Conservation (phyloP, 768 basidiomycete genomes). For the Tylopilus subfusipes region DNA sequence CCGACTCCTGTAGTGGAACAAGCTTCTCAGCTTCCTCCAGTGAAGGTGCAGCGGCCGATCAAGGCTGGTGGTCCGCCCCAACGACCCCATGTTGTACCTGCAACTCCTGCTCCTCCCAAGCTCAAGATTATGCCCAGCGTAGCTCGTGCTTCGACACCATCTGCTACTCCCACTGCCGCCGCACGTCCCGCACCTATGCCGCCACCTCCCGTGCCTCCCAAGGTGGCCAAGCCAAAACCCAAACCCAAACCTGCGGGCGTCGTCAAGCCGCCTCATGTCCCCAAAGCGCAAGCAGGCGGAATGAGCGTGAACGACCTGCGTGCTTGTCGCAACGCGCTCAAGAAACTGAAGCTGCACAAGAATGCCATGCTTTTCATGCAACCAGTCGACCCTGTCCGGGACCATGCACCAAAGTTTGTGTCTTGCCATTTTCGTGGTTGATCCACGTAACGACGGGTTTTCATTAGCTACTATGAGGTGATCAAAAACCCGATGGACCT, state of each 20-base stretch:
- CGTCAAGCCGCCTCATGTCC: slow-evolving; percentile 45
- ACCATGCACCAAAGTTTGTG: slow-evolving; percentile 77
- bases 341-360: slow-evolving; percentile 76
- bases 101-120: slow-evolving; percentile 44
- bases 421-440: not conserved
- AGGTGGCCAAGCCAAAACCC: slow-evolving; percentile 24
- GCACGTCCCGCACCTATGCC: slow-evolving; percentile 20
- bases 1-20: slow-evolving; percentile 67
- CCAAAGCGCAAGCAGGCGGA: slow-evolving; percentile 72
- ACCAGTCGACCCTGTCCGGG: slow-evolving; percentile 95
- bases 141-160: slow-evolving; percentile 15
- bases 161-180: slow-evolving; percentile 11
- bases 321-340: slow-evolving; percentile 71
- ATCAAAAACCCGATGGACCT: slow-evolving; percentile 96
- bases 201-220: slow-evolving; percentile 30
- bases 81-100: slow-evolving; percentile 28
- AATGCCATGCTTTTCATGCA: slow-evolving; percentile 71
- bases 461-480: slow-evolving; percentile 77
- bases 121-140: slow-evolving; percentile 43
- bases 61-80: slow-evolving; percentile 35
- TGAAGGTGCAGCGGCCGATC: slow-evolving; percentile 42
- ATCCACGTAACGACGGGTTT: not conserved
- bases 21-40: slow-evolving; percentile 51
- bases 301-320: slow-evolving; percentile 74
- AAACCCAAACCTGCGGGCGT: slow-evolving; percentile 24